Base-by-base conservation (phyloP, 257 asterid genomes). In the Solanum gracilifrons region DNA sequence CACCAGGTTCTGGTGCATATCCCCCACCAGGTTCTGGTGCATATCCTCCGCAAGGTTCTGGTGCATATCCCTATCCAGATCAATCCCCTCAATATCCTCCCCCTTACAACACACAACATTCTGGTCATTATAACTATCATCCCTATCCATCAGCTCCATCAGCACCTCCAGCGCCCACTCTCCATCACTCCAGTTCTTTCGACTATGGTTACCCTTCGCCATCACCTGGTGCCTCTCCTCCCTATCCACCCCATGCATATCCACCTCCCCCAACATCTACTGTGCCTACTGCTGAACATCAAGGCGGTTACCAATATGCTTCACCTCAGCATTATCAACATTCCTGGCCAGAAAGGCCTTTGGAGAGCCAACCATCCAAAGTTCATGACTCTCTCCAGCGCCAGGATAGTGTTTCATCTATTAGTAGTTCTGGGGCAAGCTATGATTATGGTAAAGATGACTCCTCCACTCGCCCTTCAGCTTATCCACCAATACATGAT, bases 401-500 rank as follows among this genome's bases (percentile, higher is more conserved):
- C 83, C 95, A 87, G 66, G 91, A 90, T 87, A 93, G 93, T 87
- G 79, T 89, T 37, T 88, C 92, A 16, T 88, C 94, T 41, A 21
- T 51, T 60, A 88, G 91, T 58, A 89, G 91, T 85, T 83, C 94
- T 39, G 25, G 77, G 0, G 58, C 85, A n/a, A 87, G 87, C 86
- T 87, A 91, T 83, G 93, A 87, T 84, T 87, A 68, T 74, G 87
- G 79, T 18, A 92, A 90, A 46, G 92, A 87, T 71, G 79, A 82
- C 84, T 76, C 88, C 55, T 91, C 88, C 10, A 85, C 87, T 80
- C 90, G 90, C 71, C 95, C 98, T 39, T 51, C 95, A 0, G 58
- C 92, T 79, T 95, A 95, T 84, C 99, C 99, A 3, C 95, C 95
- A 73, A 93, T 95, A 36, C 95, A 95, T 27, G 93, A 93, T 86